Percentiles rank a stretch among this genome's conserved stretches.
Evolutionary conservation across 2,329 filamentous ascomycete species (phyloP).

Genomic region (Fusarium chlamydosporum): DNA sequence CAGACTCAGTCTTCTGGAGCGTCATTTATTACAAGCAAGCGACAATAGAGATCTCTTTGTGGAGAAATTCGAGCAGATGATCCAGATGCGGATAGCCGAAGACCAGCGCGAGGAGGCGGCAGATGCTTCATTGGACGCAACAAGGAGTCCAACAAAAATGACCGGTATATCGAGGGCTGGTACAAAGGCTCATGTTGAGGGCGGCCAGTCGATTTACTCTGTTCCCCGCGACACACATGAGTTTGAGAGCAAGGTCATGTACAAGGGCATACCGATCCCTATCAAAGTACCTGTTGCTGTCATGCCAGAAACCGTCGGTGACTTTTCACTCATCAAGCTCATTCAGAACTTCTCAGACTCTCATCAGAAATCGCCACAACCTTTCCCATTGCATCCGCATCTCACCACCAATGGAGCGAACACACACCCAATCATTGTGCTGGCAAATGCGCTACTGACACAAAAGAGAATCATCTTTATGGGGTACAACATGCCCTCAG

Average conservation of each 20-base stretch:
- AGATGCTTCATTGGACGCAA: conserved; percentile 59
- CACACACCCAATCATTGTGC: conserved; percentile 94
- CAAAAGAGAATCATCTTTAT: conserved; percentile 98
- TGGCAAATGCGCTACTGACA: conserved; percentile 93
- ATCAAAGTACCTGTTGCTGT: conserved; percentile 96
- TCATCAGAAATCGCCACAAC: conserved; percentile 85
- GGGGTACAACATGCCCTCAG: conserved; percentile 93
- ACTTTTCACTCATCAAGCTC: conserved; percentile 97
- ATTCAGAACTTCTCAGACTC: conserved; percentile 92
- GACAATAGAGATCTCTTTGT: conserved; percentile 97
- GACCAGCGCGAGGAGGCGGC: conserved; percentile 64
- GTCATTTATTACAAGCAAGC: conserved; percentile 87
- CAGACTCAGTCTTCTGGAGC: conserved; percentile 84
- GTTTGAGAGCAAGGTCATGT: conserved; percentile 94
- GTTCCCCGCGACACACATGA: conserved; percentile 96
- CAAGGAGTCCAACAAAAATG: conserved; percentile 62
- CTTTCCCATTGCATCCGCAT: conserved; percentile 89
- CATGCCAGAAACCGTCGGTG: conserved; percentile 94
- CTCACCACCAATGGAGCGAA: conserved; percentile 90
- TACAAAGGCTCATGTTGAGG: conserved; percentile 73
- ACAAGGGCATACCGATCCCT: conserved; percentile 96
- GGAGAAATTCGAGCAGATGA: conserved; percentile 97
- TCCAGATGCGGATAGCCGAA: conserved; percentile 82
- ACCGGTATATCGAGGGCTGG: conserved; percentile 71
- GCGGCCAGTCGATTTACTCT: conserved; percentile 74